Evolutionary conservation across 345 rosid species (phyloP).

Genomic region (Pistacia integerrima): DNA sequence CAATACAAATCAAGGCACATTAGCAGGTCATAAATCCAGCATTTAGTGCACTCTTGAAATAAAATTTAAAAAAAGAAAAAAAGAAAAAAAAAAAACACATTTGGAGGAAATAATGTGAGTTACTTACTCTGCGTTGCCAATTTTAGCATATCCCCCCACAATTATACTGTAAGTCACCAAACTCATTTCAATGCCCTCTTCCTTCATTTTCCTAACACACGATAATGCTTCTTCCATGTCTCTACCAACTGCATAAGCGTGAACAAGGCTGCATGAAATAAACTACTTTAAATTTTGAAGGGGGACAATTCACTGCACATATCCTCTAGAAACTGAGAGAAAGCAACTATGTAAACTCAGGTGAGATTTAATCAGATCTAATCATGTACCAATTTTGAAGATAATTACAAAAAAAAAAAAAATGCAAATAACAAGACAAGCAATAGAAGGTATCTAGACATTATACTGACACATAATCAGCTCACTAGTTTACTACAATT

Average conservation of each 20-base stretch:
- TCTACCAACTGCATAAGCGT: constrained; percentile 97
- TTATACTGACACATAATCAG: background rate
- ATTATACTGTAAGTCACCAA: constrained; percentile 85
- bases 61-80: background rate
- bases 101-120: background rate
- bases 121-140: constrained; percentile 80
- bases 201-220: constrained; percentile 94
- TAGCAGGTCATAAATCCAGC: background rate
- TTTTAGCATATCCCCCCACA: constrained; percentile 87
- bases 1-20: background rate
- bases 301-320: constrained; percentile 8
- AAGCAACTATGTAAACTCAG: constrained; percentile 5
- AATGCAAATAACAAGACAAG: background rate
- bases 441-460: background rate
- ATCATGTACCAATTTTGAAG: background rate
- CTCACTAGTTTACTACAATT: background rate
- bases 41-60: background rate
- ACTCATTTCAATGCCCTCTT: constrained; percentile 84
- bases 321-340: constrained; percentile 9
- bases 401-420: background rate
- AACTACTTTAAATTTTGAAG: constrained; percentile 40
- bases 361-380: background rate
- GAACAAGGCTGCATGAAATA: constrained; percentile 94
- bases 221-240: constrained; percentile 97
- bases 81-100: background rate